Conservation (phyloP, 2,329 filamentous ascomycete genomes). For the Aplosporella prunicola region DNA sequence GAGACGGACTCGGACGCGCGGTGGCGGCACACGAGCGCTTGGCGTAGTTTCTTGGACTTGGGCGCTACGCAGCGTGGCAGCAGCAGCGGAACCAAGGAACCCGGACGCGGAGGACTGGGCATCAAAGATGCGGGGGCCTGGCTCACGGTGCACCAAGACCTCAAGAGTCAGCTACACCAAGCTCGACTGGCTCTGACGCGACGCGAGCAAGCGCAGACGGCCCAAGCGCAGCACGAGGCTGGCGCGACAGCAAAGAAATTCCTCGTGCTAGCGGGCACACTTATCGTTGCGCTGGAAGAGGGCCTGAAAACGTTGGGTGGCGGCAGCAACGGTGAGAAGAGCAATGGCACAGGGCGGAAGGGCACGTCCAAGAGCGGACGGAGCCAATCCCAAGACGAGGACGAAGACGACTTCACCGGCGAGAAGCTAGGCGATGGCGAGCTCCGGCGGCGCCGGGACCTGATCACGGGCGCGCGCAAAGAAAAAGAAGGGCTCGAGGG, state of each 20-base stretch:
- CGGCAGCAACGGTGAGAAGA: constrained; percentile 18
- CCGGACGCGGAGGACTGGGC: constrained; percentile 4
- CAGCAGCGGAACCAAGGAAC: constrained; percentile 1
- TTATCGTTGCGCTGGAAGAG: constrained; percentile 56
- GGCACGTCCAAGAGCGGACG: neutral
- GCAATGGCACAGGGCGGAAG: neutral
- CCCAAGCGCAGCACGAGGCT: constrained; percentile 56
- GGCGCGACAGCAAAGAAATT: constrained; percentile 66
- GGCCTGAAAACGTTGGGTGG: constrained; percentile 42
- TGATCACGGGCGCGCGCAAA: constrained; percentile 59
- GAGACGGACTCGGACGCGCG: constrained; percentile 63
- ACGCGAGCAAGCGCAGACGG: constrained; percentile 53
- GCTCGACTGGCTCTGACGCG: constrained; percentile 56
- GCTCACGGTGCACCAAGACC: constrained; percentile 65
- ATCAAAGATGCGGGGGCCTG: constrained; percentile 37
- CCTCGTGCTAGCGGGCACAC: constrained; percentile 56
- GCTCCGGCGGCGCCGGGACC: constrained; percentile 58
- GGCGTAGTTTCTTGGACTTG: constrained; percentile 65
- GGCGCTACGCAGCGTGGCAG: constrained; percentile 14
- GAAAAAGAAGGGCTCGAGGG: constrained; percentile 70
- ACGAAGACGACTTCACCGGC: constrained; percentile 27
- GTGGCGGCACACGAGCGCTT: constrained; percentile 65
- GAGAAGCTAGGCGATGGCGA: constrained; percentile 62
- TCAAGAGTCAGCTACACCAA: constrained; percentile 62
- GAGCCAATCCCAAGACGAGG: constrained; percentile 15